Base-by-base conservation (phyloP, 441 rosid genomes). In the Populus hybrid region DNA sequence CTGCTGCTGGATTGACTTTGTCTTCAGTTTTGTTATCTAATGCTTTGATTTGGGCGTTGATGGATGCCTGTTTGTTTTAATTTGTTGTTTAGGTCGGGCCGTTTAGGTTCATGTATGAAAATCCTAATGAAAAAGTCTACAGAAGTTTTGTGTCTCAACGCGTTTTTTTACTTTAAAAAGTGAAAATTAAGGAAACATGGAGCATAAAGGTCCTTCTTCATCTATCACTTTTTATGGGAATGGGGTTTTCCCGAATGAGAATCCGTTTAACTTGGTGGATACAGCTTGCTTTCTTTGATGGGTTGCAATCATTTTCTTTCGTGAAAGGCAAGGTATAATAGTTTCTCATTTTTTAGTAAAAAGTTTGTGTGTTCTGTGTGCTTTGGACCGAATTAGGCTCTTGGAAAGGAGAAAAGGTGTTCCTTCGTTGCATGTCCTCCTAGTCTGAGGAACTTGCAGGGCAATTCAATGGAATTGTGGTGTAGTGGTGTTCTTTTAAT, bases 291-390 rank as follows among this genome's bases (percentile, higher is more conserved):
- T 71, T 50, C 71, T 61, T 76, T 74, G 12, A 12, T 65, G 53
- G 77, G 74, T 31, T 33, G 76, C 56, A 79, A 72, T 74, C 10
- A 65, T 79, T 80, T 77, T 69, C 83, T 77, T 79, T 24, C 59
- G 14, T 73, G 68, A 26, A 77, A 73, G 42, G 81, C 73, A 77
- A 82, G 76, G 83, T 64, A 81, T 77, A 45, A 45, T 26, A 6
- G 9, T 28, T 63, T 63, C 5, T 61, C 28, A 0, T 9, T 23
- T 21, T 61, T 61, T 61, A 9, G 65, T 61, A 23, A 61, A 59
- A 59, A 23, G 64, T n/a, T n/a, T 31, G 33, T 59, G 64, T n/a
- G 64, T 59, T 59, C 64, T 56, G 64, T 2, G 24, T 38, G 42
- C 64, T 56, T 2, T 21, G 65, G 65, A 61, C 28, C 14, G 28